A percentile compares a stretch with the other conserved stretches of the same genome.
Conservation (phyloP, 768 basidiomycete genomes). For the Kondoa subrosea region DNA sequence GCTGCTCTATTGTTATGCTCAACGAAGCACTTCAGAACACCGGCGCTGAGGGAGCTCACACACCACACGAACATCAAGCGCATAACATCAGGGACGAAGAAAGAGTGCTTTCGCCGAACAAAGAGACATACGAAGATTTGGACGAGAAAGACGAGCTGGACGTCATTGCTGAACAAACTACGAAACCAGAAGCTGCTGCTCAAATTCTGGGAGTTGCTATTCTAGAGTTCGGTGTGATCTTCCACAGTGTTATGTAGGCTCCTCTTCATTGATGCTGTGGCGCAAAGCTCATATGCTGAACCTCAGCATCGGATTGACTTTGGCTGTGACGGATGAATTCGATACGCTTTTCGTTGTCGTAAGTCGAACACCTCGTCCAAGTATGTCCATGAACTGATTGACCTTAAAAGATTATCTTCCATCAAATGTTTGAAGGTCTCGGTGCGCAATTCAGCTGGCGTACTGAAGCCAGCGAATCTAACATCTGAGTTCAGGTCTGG, state of each 20-base stretch:
- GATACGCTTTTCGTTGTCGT: slow-evolving; percentile 66
- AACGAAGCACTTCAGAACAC: no score
- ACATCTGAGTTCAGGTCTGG: slow-evolving; percentile 57
- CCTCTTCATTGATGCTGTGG: no score
- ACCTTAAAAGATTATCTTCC: slow-evolving; percentile 46
- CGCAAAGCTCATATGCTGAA: no score
- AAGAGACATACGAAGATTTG: no score
- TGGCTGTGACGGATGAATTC: slow-evolving; percentile 72
- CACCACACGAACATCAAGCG: background rate
- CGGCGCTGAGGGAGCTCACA: no score
- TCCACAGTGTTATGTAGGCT: slow-evolving; percentile 33
- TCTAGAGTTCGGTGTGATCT: slow-evolving; percentile 27
- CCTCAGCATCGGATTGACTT: slow-evolving; percentile 68
- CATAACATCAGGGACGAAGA: background rate
- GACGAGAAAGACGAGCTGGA: background rate
- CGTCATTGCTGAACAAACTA: background rate
- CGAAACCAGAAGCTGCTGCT: slow-evolving; percentile 48
- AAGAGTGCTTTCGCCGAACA: no score
- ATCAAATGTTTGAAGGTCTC: slow-evolving; percentile 36
- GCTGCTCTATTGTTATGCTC: no score
- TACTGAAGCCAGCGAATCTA: background rate
- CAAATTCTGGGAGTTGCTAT: slow-evolving; percentile 46
- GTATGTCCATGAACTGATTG: background rate
- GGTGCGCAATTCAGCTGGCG: background rate
- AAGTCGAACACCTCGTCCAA: background rate